Base-by-base conservation (phyloP, 768 basidiomycete genomes). In the Mycena haematopus region DNA sequence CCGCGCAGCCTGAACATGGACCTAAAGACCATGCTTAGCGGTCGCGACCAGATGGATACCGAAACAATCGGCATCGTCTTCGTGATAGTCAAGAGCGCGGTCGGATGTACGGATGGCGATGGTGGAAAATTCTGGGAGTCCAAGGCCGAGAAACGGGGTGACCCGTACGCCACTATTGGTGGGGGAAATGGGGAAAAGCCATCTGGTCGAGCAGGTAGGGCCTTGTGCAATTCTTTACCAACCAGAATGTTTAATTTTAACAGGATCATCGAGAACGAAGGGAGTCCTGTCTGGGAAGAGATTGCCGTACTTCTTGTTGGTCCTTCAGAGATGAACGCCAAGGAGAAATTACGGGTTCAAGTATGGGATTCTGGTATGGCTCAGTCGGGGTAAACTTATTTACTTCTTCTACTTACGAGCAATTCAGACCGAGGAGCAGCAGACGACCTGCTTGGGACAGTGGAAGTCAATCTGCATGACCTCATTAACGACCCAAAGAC, bases 1-100 rank as follows among this genome's bases (percentile, higher is more conserved):
- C 92, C 91, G 14, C 84, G 86, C 69, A 88, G 87, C 57, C 75
- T 91, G 73, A 90, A 84, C 3, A 65, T 93, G 40, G 89, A 92
- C 69, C 61, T 93, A 58, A 86, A 89, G 75, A 80, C 84, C 40
- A 72, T 90, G 68, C 73, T 91, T 31, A 81, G 80, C 62, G 87
- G 86, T 1, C 79, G 81, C 38, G 85, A 84, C 58, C 85, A 80
- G 72, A 80, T 86, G 80, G 86, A 89, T 68, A 90, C 88, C 3
- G 79, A 84, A 19, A 84, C 89, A 0, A 68, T 87, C 21, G 91
- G 91, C 15, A 82, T 90, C 2, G 76, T 93, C 55, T 72, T 89
- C 31, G 80, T 92, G 51, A 87, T 85, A 11, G 80, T 92, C 11
- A 84, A 87, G 65, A 77, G 85, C 50, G 89, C 88, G 19, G 80